A percentile compares a stretch with the other conserved stretches of the same genome.
Evolutionary conservation across 768 basidiomycete genomes (phyloP).

Genomic region (Termitomyces heimii): DNA sequence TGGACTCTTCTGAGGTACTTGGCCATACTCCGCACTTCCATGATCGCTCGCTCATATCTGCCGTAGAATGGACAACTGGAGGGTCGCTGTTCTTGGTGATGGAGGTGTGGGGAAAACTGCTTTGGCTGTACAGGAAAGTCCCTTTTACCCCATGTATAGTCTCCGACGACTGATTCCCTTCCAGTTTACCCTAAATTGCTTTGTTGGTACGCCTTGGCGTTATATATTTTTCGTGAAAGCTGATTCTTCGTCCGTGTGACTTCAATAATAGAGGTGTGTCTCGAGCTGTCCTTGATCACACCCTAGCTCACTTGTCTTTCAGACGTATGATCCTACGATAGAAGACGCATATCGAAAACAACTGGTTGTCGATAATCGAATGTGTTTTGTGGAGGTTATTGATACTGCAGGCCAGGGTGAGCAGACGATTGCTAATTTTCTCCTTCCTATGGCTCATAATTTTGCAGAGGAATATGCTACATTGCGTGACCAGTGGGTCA

Average conservation of each 20-base stretch:
- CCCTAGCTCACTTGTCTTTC: constrained; percentile 9
- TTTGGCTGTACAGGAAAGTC: constrained; percentile 84
- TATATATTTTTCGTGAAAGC: constrained; percentile 10
- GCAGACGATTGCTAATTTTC: constrained; percentile 18
- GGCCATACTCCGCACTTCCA: constrained; percentile 6
- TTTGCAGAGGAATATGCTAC: constrained; percentile 91
- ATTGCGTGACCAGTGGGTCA: constrained; percentile 95
- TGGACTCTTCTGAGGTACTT: constrained; percentile 26
- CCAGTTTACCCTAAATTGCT: constrained; percentile 93
- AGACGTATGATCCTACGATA: constrained; percentile 99
- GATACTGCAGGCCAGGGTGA: constrained; percentile 96
- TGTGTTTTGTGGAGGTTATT: constrained; percentile 95
- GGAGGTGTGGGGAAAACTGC: constrained; percentile 98
- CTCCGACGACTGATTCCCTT: constrained; percentile 7
- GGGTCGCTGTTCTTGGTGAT: constrained; percentile 93
- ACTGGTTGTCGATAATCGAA: constrained; percentile 88
- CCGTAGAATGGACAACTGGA: constrained; percentile 83
- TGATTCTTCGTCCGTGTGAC: not conserved
- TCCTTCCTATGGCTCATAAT: constrained; percentile 13
- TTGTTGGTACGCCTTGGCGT: constrained; percentile 67
- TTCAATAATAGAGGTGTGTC: constrained; percentile 45
- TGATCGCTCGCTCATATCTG: constrained; percentile 14
- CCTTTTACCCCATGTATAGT: not conserved
- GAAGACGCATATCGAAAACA: constrained; percentile 97
- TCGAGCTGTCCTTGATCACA: not conserved